A percentile compares a stretch with the other conserved stretches of the same genome.
Conservation (phyloP, 2,329 filamentous ascomycete species). For the Scytalidium sp. region DNA sequence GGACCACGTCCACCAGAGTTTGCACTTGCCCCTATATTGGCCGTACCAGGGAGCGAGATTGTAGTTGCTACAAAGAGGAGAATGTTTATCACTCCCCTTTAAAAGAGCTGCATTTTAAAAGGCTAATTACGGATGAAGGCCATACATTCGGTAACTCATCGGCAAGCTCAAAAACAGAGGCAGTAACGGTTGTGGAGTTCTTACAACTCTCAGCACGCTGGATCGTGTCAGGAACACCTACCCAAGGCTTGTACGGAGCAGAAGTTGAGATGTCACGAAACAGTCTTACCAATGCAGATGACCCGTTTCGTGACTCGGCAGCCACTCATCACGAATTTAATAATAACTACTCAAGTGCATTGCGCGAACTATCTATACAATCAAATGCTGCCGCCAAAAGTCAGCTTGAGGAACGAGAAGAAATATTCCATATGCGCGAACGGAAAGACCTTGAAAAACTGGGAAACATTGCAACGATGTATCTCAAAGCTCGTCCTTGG, state of each 20-base stretch:
- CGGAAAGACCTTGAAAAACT: constrained; percentile 64
- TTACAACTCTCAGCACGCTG: constrained; percentile 72
- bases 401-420: constrained; percentile 20
- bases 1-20: neutral
- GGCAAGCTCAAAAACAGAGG: constrained; percentile 50
- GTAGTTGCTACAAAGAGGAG: constrained; percentile 35
- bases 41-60: constrained; percentile 38
- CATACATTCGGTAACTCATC: constrained; percentile 74
- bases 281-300: neutral
- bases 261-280: constrained; percentile 35
- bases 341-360: neutral
- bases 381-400: constrained; percentile 34
- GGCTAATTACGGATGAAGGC: constrained; percentile 90
- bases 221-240: constrained; percentile 90
- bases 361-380: constrained; percentile 9
- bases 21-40: constrained; percentile 31
- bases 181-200: constrained; percentile 48
- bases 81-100: constrained; percentile 58
- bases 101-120: constrained; percentile 74
- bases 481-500: constrained; percentile 78
- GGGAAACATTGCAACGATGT: constrained; percentile 64
- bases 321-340: constrained; percentile 1
- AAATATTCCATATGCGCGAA: constrained; percentile 42
- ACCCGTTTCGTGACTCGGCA: neutral
- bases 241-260: constrained; percentile 76